Evolutionary conservation across 257 asterid species (phyloP).

Genomic region (Ehretia macrophylla): DNA sequence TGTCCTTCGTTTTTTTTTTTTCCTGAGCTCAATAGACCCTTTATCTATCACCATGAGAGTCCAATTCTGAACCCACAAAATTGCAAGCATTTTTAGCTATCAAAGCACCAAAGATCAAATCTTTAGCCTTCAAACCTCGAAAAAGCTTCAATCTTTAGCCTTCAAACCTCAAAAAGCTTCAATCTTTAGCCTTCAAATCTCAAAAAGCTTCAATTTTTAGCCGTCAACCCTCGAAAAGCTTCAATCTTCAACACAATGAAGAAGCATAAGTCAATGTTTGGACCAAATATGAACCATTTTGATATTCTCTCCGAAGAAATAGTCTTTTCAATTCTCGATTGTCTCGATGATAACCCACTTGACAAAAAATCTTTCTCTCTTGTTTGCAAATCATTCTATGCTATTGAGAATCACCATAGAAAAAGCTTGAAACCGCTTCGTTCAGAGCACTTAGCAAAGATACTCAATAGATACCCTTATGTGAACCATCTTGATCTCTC

Average conservation of each 20-base stretch:
- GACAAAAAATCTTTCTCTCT: constrained; percentile 79
- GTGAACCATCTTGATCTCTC: constrained; percentile 64
- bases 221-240: neutral
- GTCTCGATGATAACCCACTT: constrained; percentile 56
- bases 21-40: neutral
- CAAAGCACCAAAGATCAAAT: constrained; percentile 24
- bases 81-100: neutral
- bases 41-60: constrained; percentile 11
- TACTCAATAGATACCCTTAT: constrained; percentile 43
- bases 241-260: constrained; percentile 38
- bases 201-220: constrained; percentile 23
- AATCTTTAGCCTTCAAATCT: neutral
- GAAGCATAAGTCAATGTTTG: constrained; percentile 38
- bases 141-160: neutral
- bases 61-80: constrained; percentile 6
- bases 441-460: constrained; percentile 43
- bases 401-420: constrained; percentile 66
- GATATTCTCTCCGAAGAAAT: constrained; percentile 73
- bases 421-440: constrained; percentile 62
- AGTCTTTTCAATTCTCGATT: constrained; percentile 58
- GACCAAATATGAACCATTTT: constrained; percentile 39
- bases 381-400: constrained; percentile 59
- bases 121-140: neutral
- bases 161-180: neutral
- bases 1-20: constrained; percentile 3